phyloP scores from a whole-genome alignment of 179 eudicot genomes.

The Beta macrorhiza region DNA sequence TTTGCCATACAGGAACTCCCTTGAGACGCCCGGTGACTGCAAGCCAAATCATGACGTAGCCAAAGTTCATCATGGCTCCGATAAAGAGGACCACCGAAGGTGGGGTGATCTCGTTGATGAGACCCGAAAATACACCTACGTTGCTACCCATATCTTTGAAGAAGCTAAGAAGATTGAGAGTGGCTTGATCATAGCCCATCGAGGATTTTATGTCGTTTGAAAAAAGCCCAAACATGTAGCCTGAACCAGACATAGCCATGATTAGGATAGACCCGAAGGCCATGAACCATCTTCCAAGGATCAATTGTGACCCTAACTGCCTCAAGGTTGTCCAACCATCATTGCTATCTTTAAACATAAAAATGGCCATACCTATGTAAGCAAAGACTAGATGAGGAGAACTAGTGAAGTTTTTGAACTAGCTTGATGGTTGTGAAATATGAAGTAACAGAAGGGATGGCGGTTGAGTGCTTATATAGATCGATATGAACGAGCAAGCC shows the following conservation, averaged over 20 bases:
- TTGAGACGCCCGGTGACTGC: conserved; percentile 30
- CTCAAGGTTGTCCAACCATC: not conserved
- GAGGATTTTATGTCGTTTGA: conserved; percentile 28
- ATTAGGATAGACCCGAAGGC: conserved; percentile 31
- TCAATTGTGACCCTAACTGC: conserved; percentile 3
- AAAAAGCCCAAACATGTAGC: conserved; percentile 35
- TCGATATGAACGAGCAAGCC: too few relatives aligned
- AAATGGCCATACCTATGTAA: not conserved
- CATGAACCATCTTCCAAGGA: conserved; percentile 41
- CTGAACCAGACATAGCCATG: conserved; percentile 33
- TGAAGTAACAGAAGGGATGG: too few relatives aligned
- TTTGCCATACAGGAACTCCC: conserved; percentile 34
- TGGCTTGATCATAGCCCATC: conserved; percentile 28
- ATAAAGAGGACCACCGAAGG: conserved; percentile 23
- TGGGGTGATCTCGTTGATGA: conserved; percentile 23
- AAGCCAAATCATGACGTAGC: conserved; percentile 37
- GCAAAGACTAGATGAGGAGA: too few relatives aligned
- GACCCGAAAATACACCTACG: conserved; percentile 24
- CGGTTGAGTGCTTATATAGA: too few relatives aligned
- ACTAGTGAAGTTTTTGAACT: too few relatives aligned
- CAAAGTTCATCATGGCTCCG: conserved; percentile 24
- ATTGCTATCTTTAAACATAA: not conserved
- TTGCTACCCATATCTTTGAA: conserved; percentile 23
- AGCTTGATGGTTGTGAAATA: too few relatives aligned
- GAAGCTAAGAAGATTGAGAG: conserved; percentile 25